A percentile compares a stretch with the other conserved stretches of the same genome.
phyloP scores from a whole-genome alignment of 495 filamentous ascomycete species.

The Parathielavia hyrcaniae region DNA sequence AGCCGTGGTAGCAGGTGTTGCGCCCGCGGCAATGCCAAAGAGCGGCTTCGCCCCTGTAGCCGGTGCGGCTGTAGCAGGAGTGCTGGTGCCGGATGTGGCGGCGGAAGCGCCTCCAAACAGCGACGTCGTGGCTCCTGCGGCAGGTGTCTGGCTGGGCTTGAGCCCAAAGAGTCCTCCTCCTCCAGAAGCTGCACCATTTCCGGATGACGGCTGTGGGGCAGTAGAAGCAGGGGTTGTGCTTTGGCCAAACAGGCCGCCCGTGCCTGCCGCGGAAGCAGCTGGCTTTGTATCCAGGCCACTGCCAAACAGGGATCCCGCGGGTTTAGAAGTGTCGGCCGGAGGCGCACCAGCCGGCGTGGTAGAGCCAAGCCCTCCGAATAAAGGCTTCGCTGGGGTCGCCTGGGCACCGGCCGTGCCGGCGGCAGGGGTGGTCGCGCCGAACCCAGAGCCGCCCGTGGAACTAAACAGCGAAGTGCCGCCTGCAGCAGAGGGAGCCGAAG shows the following conservation, averaged over 20 bases:
- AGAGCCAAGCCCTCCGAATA: constrained; percentile 25
- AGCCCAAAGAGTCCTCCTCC: constrained; percentile 18
- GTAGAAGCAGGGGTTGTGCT: constrained; percentile 12
- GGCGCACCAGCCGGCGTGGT: constrained; percentile 33
- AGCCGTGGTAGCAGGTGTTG: constrained; percentile 8
- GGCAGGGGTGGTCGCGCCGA: constrained; percentile 8
- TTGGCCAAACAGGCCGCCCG: constrained; percentile 19
- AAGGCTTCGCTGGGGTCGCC: constrained; percentile 30
- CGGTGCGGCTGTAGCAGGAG: constrained; percentile 3
- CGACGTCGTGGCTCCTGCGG: constrained; percentile 7
- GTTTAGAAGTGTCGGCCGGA: constrained; percentile 25
- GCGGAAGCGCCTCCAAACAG: constrained; percentile 15
- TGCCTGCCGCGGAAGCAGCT: constrained; percentile 1
- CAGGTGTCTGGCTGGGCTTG: not conserved
- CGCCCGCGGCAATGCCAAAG: constrained; percentile 8
- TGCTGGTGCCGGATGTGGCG: not conserved
- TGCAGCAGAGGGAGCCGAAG: constrained; percentile 11
- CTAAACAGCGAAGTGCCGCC: constrained; percentile 20
- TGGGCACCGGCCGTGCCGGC: constrained; percentile 7
- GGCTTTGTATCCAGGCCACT: constrained; percentile 15
- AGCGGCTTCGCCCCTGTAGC: constrained; percentile 4
- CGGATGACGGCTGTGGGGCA: constrained; percentile 8
- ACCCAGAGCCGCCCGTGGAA: constrained; percentile 8
- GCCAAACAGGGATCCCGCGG: constrained; percentile 16
- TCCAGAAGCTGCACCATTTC: constrained; percentile 2